Base-by-base conservation (phyloP, 108 stramenopile genomes). In the Skeletonema grethae region DNA sequence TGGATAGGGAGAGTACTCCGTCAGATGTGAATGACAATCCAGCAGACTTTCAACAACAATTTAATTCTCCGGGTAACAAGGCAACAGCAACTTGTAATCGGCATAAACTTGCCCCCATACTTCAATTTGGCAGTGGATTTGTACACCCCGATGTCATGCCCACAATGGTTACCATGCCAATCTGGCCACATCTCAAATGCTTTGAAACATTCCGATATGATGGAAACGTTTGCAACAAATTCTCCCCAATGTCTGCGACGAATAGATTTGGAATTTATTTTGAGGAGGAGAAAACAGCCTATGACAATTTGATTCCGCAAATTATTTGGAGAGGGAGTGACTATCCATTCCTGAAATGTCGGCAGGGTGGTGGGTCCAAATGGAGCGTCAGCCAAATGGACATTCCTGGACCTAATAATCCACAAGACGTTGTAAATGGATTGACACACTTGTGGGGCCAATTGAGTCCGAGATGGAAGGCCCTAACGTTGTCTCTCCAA, bases 381-480 rank as follows among this genome's bases (percentile, higher is more conserved):
- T 62, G 61, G 31, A 0, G 35, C 39, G 7, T 48, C 46, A 48
- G 16, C 5, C 46, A n/a, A 48, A 48, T 48, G 18, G 46, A 48
- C 16, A 7, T 48, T 3, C 46, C 46, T 2, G 46, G 46, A 7
- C 46, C 46, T 18, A 48, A 48, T 6, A 48, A 48, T 48, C 46
- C 46, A 48, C 16, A 48, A 48, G 46, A 16, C 5, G 18, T 48
- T 6, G 16, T 48, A 6, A 18, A 5, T 6, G 63, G 69, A 0
- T 25, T 81, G 20, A 30, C 60, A 39, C 69, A 62, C 1, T 61
- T 81, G 69, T 43, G 67, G 50, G 61, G 62, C 8, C 39, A 55
- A 13, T 57, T 81, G 12, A 16, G 53, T 18, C 81, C 81, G 10
- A 43, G 81, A 61, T 82, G 81, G 81, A 77, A 57, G 48, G 81